Conservation (phyloP, 2,329 filamentous ascomycete species). For the Leptographium procerum region DNA sequence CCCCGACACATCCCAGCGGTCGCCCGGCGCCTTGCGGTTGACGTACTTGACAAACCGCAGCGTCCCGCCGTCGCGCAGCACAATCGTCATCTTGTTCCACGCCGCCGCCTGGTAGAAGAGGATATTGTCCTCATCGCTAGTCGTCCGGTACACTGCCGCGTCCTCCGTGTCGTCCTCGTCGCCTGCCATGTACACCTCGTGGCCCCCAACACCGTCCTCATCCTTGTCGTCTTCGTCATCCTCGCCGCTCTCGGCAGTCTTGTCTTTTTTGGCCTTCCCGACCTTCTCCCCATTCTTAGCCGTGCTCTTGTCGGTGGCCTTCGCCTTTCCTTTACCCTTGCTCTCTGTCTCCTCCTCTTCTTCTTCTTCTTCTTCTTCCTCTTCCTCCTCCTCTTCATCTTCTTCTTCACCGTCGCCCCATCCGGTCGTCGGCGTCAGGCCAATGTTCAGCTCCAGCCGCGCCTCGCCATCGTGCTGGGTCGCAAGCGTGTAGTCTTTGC, state of each 20-base stretch:
- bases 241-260: constrained; percentile 14
- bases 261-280: constrained; percentile 20
- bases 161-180: constrained; percentile 57
- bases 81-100: constrained; percentile 90
- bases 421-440: constrained; percentile 71
- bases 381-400: constrained; percentile 29
- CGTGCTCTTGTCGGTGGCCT: constrained; percentile 18
- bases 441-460: constrained; percentile 76
- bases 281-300: constrained; percentile 17
- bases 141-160: constrained; percentile 78
- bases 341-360: constrained; percentile 17
- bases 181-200: constrained; percentile 89
- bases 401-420: constrained; percentile 56
- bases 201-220: constrained; percentile 54
- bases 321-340: constrained; percentile 21
- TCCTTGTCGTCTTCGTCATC: constrained; percentile 18
- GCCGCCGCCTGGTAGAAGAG: constrained; percentile 50
- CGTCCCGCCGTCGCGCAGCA: constrained; percentile 74
- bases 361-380: constrained; percentile 11
- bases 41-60: constrained; percentile 97
- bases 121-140: constrained; percentile 63
- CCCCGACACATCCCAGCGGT: constrained; percentile 84
- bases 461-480: constrained; percentile 70
- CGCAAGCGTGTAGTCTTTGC: constrained; percentile 85
- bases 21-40: constrained; percentile 67